Base-by-base conservation (phyloP, 2,329 filamentous ascomycete genomes). In the Metarhizium sp. region DNA sequence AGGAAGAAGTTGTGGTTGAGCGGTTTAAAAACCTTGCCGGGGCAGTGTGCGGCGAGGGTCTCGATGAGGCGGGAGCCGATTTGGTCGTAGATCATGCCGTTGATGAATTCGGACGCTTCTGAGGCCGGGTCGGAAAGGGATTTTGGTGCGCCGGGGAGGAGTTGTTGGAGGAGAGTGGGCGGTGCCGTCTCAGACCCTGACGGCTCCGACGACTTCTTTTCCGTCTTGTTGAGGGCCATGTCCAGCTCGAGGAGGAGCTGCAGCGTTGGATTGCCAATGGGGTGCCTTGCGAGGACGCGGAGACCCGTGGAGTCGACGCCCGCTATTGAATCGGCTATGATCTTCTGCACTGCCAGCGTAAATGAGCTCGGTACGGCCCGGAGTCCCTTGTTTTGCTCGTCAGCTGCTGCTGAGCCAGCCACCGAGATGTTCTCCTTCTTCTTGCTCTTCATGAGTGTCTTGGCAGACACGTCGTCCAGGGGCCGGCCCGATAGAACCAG, bases 21-120 rank as follows among this genome's bases (percentile, higher is more conserved):
- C 14, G 84, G 81, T 71, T 96, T 96, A 81, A 97, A 99, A 38
- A 91, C 73, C 71, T 94, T 96, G 47, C 89, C 91, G 0, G 94
- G 91, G 16, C 86, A 84, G 66, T 87, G 80, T 30, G 85, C 81
- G 59, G 96, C 82, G 59, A 99, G 86, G 0, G 86, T 90, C 73
- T 99, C 94, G 25, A 97, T 78, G 2, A 99, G 78, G 48, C 92
- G 86, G 3, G 92, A 96, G 16, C 94, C 94, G 52, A 97, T 86
- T 2, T 87, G 79, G 66, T 97, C 91, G 70, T 96, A 97, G 30
- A 96, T 77, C 66, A 97, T 81, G 55, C 88, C 85, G 64, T 88
- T 91, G 67, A 97, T 80, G 66, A 97, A 96, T 16, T 80, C 76
- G 11, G 82, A 80, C 4, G 88, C 87, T 51, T 85, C 87, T 38